phyloP scores from a whole-genome alignment of 2,329 filamentous ascomycete species.

The Zasmidium cellare region DNA sequence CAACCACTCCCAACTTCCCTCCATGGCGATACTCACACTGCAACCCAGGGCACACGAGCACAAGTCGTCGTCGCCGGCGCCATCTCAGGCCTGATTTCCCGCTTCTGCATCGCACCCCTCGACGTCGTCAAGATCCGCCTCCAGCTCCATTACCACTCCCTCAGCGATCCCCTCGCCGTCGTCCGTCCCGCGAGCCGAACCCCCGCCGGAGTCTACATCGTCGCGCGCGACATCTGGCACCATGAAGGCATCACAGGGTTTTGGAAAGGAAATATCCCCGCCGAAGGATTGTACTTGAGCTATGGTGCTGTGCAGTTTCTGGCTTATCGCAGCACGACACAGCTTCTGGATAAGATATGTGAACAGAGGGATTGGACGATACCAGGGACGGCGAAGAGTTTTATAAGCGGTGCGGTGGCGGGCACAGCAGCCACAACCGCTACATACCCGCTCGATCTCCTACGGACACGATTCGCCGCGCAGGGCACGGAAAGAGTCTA shows the following conservation, averaged over 20 bases:
- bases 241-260: constrained; percentile 82
- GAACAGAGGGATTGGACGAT: constrained; percentile 52
- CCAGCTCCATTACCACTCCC: constrained; percentile 85
- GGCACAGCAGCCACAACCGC: constrained; percentile 77
- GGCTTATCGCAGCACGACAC: constrained; percentile 73
- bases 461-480: constrained; percentile 94
- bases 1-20: no score
- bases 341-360: constrained; percentile 61
- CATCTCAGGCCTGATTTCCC: constrained; percentile 80
- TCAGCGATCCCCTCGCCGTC: constrained; percentile 65
- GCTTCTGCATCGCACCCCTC: constrained; percentile 91
- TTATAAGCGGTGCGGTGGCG: constrained; percentile 78
- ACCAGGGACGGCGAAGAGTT: constrained; percentile 71
- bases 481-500: constrained; percentile 85
- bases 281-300: constrained; percentile 88
- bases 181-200: constrained; percentile 10
- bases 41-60: constrained; percentile 60
- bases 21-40: not conserved
- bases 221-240: constrained; percentile 64
- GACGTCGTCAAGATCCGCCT: constrained; percentile 98
- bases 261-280: constrained; percentile 98
- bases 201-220: constrained; percentile 26
- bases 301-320: constrained; percentile 91
- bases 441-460: constrained; percentile 90
- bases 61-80: constrained; percentile 68